Base-by-base conservation (phyloP, 2,329 filamentous ascomycete genomes). In the Cryphonectria naterciae region DNA sequence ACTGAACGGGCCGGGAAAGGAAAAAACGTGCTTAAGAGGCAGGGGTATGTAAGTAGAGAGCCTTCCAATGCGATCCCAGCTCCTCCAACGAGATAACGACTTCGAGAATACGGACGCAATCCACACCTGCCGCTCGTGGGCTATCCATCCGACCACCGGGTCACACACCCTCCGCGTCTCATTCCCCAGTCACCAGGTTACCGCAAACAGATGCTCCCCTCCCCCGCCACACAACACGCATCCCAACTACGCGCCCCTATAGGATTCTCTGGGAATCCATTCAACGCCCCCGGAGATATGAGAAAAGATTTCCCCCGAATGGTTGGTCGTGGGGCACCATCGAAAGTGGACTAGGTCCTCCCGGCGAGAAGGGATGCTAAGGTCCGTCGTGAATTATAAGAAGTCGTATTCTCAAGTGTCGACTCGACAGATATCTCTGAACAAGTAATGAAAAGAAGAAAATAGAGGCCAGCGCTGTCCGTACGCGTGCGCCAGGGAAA, bases 31-130 rank as follows among this genome's bases (percentile, higher is more conserved):
- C 67, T 65, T 72, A 54, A 68, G 70, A 73, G 67, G 70, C 66
- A 71, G 65, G 72, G 72, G 72, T 73, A 73, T 73, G 72, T 68
- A 71, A 73, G 64, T 72, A 70, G 72, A 70, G 72, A 73, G 72
- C 67, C 67, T 70, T 70, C 67, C 72, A 65, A 73, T 73, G 72
- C 67, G 72, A 72, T 72, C 70, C 72, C 72, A 69, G 68, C 72
- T 72, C 68, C 69, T 68, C 63, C 58, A 37, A 69, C 68, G 63
- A 70, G 69, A 72, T 72, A 71, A 54, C 67, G 65, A 66, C 49
- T 65, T 68, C 65, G 68, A 70, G 68, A 72, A 63, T 67, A 69
- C 64, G 65, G 69, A 62, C 46, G 70, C 67, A 68, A 68, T 68
- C 65, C 71, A 70, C 52, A 69, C 68, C 69, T 68, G 68, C 67